Percentiles rank a stretch among this genome's conserved stretches.
Conservation (phyloP, 75 land plant genomes). For the Pinus tabuliformis region DNA sequence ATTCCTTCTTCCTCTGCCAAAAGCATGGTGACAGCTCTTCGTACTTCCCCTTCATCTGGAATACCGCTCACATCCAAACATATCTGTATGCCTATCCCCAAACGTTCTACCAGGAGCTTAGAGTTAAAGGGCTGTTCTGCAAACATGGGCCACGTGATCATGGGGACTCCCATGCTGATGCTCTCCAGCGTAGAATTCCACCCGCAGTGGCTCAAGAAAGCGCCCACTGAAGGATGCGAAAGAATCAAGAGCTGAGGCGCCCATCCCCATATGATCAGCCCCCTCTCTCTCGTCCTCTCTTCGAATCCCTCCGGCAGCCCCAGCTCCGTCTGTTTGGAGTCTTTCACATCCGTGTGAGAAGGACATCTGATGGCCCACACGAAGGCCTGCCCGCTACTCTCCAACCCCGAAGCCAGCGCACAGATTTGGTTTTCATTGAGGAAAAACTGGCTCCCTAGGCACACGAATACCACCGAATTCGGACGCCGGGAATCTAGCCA, state of each 20-base stretch:
- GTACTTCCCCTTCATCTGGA: not conserved
- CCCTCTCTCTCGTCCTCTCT: not conserved
- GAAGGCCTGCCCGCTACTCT: not conserved
- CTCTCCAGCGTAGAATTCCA: conserved; percentile 14
- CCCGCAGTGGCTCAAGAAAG: conserved; percentile 19
- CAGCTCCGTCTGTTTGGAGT: too few relatives aligned
- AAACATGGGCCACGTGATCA: conserved; percentile 23
- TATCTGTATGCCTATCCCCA: not conserved
- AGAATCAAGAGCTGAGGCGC: conserved; percentile 12
- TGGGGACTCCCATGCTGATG: conserved; percentile 11
- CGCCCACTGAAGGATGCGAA: conserved; percentile 12
- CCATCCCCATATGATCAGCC: conserved; percentile 5
- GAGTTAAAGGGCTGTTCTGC: conserved; percentile 23
- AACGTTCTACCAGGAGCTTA: conserved; percentile 6
- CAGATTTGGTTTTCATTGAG: not conserved
- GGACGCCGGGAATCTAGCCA: not conserved
- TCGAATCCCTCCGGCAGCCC: not conserved
- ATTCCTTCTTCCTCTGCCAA: not conserved
- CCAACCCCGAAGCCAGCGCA: not conserved
- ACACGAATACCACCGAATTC: not conserved
- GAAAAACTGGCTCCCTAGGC: not conserved
- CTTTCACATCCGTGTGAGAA: too few relatives aligned
- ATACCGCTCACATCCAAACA: not conserved
- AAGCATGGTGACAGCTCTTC: not conserved
- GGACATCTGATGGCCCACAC: not conserved